Evolutionary conservation across 768 basidiomycete genomes (phyloP), one percentile per base, ranked within the genome.

Genomic region (Kwoniella botswanensis): DNA sequence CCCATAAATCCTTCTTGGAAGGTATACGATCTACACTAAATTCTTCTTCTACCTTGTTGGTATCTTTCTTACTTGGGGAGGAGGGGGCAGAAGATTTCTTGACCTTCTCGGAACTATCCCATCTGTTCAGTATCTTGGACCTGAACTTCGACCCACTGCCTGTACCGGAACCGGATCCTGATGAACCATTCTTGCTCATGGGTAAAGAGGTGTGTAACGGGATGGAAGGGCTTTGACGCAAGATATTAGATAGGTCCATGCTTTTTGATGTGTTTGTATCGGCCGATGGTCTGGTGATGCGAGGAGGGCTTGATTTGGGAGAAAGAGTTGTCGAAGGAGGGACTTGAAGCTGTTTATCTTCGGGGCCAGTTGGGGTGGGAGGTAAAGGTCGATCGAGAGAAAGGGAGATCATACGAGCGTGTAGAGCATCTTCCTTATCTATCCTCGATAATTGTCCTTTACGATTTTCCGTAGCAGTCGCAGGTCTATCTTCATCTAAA

Each of bases 11-110:
- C 15, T 73, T 62, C 58, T 76, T 70, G 12, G 71, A 68, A 0
- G 82, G 82, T 24, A 76, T 44, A 15, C 72, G 56, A 62, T 77
- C 70, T 15, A 80, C 76, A 3, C 75, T 73, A 65, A 83, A 83
- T 6, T 56, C 66, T 18, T 81, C 79, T 10, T 78, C 74, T 9
- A 70, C 69, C 17, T 22, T 56, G 22, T 46, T 59, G 21, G 57
- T 46, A 21, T 63, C 21, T 13, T 43, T 29, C 18, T n/a, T 60
- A 17, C 41, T 55, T 43, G 55, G 3, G 24, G 46, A 24, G 1
- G 50, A n/a, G 21, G 58, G 7, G 22, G 60, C 21, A 43, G 44
- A 41, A 7, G 50, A 43, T 54, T 71, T 71, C 41, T 63, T 67
- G 44, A 35, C 52, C 24, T 70, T 70, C n/a, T 68, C 67, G n/a